Percentiles rank a stretch among this genome's conserved stretches.
Evolutionary conservation across 129 eudicot genomes (phyloP).

Genomic region (Chrysanthemum seticuspe): DNA sequence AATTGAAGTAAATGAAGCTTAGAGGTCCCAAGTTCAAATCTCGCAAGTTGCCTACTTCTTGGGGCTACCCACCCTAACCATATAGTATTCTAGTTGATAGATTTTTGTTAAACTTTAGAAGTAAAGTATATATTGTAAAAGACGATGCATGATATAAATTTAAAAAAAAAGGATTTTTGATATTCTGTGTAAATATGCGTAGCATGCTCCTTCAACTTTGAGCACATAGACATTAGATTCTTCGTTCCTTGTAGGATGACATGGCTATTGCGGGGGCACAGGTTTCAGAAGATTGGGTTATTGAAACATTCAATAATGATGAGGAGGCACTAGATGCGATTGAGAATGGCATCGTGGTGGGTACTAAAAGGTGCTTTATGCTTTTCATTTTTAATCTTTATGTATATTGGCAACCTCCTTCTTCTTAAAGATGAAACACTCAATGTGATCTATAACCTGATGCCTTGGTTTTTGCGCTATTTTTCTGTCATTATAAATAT

Average conservation of each 20-base stretch:
- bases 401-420: too few species aligned
- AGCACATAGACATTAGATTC: not conserved
- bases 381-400: constrained; percentile 20
- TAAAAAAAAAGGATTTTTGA: not conserved
- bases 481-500: too few species aligned
- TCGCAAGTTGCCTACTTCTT: too few species aligned
- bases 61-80: too few species aligned
- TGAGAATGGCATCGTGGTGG: constrained; percentile 62
- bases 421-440: constrained; percentile 1
- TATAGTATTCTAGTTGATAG: not conserved
- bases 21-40: too few species aligned
- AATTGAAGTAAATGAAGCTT: too few species aligned
- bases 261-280: constrained; percentile 37
- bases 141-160: not conserved
- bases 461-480: not conserved
- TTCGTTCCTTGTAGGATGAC: constrained; percentile 47
- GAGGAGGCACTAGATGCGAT: constrained; percentile 73
- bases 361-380: constrained; percentile 38
- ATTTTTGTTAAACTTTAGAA: not conserved
- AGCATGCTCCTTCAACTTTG: constrained; percentile 8
- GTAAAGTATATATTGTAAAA: not conserved
- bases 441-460: not conserved
- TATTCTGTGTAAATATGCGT: not conserved
- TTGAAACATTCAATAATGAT: constrained; percentile 53
- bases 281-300: constrained; percentile 50